Percentiles rank a stretch among this genome's conserved stretches.
Conservation (phyloP, 108 stramenopile species). For the Pseudonitzschia pungens region DNA sequence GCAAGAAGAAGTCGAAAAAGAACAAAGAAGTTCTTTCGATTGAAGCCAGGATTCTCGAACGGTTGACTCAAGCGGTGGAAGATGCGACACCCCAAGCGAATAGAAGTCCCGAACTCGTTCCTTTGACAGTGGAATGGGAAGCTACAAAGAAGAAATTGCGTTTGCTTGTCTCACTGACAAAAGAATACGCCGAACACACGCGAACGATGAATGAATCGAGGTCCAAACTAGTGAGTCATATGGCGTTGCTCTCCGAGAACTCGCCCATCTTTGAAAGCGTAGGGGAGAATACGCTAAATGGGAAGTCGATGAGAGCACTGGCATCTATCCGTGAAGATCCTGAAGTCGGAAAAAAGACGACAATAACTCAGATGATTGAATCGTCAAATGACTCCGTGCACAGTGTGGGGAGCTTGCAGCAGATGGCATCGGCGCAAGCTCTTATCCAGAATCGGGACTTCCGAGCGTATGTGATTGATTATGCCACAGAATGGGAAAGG, state of each 20-base stretch:
- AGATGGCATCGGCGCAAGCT: background rate
- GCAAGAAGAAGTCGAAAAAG: background rate
- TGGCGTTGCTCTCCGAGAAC: conserved; percentile 1
- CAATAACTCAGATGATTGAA: background rate
- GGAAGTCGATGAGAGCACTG: background rate
- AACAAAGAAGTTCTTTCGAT: background rate
- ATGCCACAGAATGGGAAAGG: conserved; percentile 37
- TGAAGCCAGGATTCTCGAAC: conserved; percentile 6
- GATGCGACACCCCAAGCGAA: conserved; percentile 10
- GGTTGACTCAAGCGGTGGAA: conserved; percentile 13
- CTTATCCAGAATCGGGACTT: conserved; percentile 12
- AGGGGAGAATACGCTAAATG: conserved; percentile 5
- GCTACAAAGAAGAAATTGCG: conserved; percentile 10
- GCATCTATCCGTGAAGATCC: conserved; percentile 2
- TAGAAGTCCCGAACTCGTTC: conserved; percentile 30
- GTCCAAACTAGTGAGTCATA: background rate
- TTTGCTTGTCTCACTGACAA: conserved; percentile 1
- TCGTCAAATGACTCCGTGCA: background rate
- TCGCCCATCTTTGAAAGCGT: conserved; percentile 27
- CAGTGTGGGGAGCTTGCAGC: background rate
- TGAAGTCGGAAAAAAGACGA: background rate
- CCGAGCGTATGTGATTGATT: conserved; percentile 25
- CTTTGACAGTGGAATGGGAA: conserved; percentile 19
- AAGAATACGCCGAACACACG: background rate
- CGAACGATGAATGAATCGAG: background rate